Conservation (phyloP, 2,329 filamentous ascomycete genomes). For the Neopestalotiopsis rosae region DNA sequence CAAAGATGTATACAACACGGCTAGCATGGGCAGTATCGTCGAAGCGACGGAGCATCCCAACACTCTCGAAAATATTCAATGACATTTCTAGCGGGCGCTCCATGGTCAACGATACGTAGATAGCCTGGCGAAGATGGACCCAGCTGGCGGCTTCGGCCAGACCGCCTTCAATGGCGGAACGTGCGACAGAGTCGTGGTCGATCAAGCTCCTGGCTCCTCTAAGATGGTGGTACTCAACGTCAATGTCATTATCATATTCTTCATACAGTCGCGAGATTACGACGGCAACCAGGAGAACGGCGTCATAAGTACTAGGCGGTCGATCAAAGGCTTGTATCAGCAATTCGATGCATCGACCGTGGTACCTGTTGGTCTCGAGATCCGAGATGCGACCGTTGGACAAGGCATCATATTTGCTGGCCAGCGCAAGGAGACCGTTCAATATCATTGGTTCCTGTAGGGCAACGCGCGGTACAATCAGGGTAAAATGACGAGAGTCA, state of each 20-base stretch:
- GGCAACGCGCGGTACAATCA: background rate
- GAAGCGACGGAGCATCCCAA: background rate
- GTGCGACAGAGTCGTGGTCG: background rate
- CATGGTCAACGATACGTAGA: background rate
- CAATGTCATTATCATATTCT: background rate
- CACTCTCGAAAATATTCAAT: background rate
- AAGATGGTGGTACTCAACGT: background rate
- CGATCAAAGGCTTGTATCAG: background rate
- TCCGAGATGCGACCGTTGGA: background rate
- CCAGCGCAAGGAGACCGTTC: background rate
- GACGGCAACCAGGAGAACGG: background rate
- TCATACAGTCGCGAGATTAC: background rate
- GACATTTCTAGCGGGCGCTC: background rate
- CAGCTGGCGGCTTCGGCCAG: background rate
- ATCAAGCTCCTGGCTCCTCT: background rate
- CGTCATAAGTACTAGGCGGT: background rate
- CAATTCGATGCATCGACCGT: background rate
- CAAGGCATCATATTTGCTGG: background rate
- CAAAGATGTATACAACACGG: background rate
- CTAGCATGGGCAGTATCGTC: background rate
- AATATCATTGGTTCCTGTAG: background rate
- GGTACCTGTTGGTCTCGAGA: background rate
- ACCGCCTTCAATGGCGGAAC: background rate
- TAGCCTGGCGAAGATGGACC: background rate
- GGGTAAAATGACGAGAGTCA: background rate